Evolutionary conservation across 331 rosid genomes (phyloP), one percentile per base, ranked within the genome.

Genomic region (Pyrus hybrid): DNA sequence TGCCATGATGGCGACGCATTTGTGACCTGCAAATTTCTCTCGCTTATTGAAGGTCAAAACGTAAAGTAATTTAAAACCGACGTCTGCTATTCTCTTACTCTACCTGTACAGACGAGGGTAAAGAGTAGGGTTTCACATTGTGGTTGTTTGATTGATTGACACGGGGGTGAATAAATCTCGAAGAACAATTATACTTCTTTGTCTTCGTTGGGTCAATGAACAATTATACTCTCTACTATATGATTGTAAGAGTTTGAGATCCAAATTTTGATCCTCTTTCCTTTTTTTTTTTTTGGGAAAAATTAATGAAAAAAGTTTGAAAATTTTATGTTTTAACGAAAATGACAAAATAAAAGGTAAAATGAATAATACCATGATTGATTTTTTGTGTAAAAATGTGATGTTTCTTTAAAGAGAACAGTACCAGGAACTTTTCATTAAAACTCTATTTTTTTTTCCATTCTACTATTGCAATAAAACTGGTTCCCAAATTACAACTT

Each of bases 61-160:
- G 32, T 25, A 7, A 2, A 57, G 80, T 71, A 76, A 68, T 83
- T 83, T 63, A 21, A 13, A 12, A 79, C 76, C 74, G 37, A 79
- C 81, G 86, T 73, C 49, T 51, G 45, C 1, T 78, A 75, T 62
- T 58, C 75, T 70, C 53, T 26, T 76, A 23, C 41, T 37, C 45
- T 13, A 37, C 4, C 45, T 37, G 45, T 37, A 1, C 45, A 37
- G 0, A 37, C 45, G 45, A 9, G 45, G 45, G 45, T 9, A 9
- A 37, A 37, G 13, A 1, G 45, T 37, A 9, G 45, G 45, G 45
- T 37, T 37, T 37, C 45, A 37, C 45, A 9, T 37, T 9, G 43
- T 37, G 45, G 45, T 37, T 3, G 45, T 37, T 37, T 37, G 45
- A 37, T 37, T 37, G 45, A 37, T 37, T 37, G 68, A 60, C 77